phyloP scores from a whole-genome alignment of 2,329 filamentous ascomycete genomes.

The Pestalotiopsis sp. region DNA sequence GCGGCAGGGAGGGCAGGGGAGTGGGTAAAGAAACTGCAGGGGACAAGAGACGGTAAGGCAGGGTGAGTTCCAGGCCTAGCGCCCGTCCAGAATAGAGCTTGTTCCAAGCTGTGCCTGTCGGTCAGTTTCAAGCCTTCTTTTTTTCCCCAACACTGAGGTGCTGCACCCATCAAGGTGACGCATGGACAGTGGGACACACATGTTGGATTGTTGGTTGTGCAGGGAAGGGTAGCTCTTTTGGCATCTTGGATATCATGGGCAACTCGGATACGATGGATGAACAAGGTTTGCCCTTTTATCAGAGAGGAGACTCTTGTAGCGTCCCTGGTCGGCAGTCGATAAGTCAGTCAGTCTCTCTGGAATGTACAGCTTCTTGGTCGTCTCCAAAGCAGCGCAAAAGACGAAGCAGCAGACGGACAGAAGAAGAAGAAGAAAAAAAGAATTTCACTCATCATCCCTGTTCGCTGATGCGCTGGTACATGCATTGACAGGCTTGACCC shows the following conservation, averaged over 20 bases:
- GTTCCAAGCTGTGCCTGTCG: conserved; percentile 9
- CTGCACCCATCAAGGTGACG: background rate
- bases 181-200: background rate
- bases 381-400: too few species aligned
- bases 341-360: too few species aligned
- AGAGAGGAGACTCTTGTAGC: too few species aligned
- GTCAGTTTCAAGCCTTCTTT: background rate
- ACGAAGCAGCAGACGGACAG: background rate
- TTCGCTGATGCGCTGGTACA: background rate
- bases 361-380: too few species aligned
- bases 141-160: background rate
- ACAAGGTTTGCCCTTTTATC: too few species aligned
- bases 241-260: too few species aligned
- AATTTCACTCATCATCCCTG: background rate
- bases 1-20: conserved; percentile 3
- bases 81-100: conserved; percentile 3
- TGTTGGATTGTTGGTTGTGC: too few species aligned
- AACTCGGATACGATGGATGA: too few species aligned
- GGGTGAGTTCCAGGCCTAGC: background rate
- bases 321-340: too few species aligned
- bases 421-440: background rate
- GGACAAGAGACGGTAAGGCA: background rate
- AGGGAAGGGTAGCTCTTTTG: too few species aligned
- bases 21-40: background rate
- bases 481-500: background rate